Conservation (phyloP, 2,329 filamentous ascomycete genomes). For the Aulographum hederae region DNA sequence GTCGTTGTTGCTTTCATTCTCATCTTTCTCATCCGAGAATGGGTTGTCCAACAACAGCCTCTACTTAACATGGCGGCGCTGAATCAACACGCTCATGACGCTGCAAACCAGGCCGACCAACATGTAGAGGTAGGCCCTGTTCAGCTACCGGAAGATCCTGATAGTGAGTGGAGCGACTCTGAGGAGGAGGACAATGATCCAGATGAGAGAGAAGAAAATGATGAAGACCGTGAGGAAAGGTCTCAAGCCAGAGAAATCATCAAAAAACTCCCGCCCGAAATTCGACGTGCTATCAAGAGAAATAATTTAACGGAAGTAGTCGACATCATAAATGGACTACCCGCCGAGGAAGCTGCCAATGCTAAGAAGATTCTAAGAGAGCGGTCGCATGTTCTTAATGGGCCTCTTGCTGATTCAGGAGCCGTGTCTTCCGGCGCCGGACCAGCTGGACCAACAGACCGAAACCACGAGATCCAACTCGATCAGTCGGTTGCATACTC, state of each 20-base stretch:
- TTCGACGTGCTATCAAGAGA: neutral
- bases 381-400: no score
- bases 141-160: neutral
- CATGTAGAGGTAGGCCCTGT: conserved; percentile 1
- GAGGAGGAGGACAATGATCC: conserved; percentile 1
- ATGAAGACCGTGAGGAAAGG: neutral
- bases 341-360: neutral
- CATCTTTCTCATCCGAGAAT: conserved; percentile 92
- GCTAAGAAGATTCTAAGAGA: neutral
- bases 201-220: conserved; percentile 1
- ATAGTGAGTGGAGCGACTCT: neutral
- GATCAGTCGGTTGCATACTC: no score
- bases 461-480: no score
- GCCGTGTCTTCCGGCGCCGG: no score
- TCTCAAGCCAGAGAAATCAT: no score
- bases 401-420: no score
- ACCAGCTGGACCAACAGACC: no score
- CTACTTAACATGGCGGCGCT: conserved; percentile 56
- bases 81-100: conserved; percentile 8
- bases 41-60: conserved; percentile 95
- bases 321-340: neutral
- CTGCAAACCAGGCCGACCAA: conserved; percentile 1
- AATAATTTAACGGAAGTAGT: neutral
- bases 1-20: conserved; percentile 90
- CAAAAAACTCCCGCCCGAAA: no score